Evolutionary conservation across 257 asterid species (phyloP), one percentile per base, ranked within the genome.

Genomic region (Solanum ossicruentum): DNA sequence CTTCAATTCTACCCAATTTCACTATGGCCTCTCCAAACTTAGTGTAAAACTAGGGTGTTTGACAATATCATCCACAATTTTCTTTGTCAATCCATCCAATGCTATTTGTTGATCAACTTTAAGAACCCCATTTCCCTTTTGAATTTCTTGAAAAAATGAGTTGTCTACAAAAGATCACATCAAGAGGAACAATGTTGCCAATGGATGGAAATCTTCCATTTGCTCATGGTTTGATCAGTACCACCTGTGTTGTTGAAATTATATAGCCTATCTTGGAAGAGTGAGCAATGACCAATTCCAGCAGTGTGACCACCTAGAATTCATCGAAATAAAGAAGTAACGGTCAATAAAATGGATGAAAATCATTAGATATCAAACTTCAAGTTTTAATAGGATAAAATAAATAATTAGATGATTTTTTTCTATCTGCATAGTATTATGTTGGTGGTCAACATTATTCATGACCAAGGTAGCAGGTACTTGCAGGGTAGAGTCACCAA

Each of bases 291-390:
- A 8, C 94, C 84, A 1, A 87, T 4, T 36, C 97, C 98, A 3
- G 93, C 93, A 0, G 93, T 92, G 87, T 93, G 97, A 0, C 92
- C 98, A 23, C 98, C 95, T 89, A 55, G 16, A 57, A 39, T 57
- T 69, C 8, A 3, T 36, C 36, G 77, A 69, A 69, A 69, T 36
- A 69, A 69, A 32, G 21, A 32, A 36, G 21, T 15, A 32, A 32
- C 2, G 0, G 8, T 5, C 28, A 26, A 26, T 1, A 8, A 57
- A 18, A 57, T 57, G 28, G 28, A 26, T 26, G 28, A 26, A 26
- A 26, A 26, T 26, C 28, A 26, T 26, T 1, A 26, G 28, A 26
- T 26, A 26, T 26, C 28, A 32, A 0, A 67, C 13, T 28, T 32
- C 12, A 67, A 67, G 7, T 66, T 67, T 28, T 23, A 67, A 1